Conservation (phyloP, 2,329 filamentous ascomycete genomes). For the Pseudopithomyces chartarum region DNA sequence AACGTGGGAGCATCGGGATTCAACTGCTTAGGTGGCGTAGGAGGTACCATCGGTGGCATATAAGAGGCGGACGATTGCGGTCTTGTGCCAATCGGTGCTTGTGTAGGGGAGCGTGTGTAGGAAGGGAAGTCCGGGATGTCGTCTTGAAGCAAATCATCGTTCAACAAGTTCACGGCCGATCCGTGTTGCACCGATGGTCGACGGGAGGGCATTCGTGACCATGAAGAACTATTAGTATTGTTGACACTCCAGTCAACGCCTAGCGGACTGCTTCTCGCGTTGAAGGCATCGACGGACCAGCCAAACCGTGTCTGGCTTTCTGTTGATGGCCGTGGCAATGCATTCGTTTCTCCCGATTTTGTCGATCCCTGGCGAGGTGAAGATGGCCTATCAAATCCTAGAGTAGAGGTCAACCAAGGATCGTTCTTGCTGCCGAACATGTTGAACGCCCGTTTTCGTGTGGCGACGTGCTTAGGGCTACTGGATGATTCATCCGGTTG, state of each 20-base stretch:
- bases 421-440: constrained; percentile 59
- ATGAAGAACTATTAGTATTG: constrained; percentile 54
- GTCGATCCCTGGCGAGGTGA: constrained; percentile 71
- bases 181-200: constrained; percentile 80
- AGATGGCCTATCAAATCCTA: constrained; percentile 46
- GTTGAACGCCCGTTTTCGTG: constrained; percentile 54
- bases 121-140: constrained; percentile 57
- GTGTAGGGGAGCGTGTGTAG: constrained; percentile 57
- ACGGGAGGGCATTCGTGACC: constrained; percentile 78
- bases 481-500: constrained; percentile 37
- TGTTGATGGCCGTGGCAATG: constrained; percentile 44
- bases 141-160: constrained; percentile 56
- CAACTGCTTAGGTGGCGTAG: constrained; percentile 61
- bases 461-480: constrained; percentile 45
- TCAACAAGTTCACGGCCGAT: constrained; percentile 67
- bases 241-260: constrained; percentile 49
- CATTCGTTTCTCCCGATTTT: constrained; percentile 55
- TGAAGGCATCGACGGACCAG: constrained; percentile 44
- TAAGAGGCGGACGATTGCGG: constrained; percentile 64
- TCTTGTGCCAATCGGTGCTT: constrained; percentile 78
- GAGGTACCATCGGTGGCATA: constrained; percentile 43
- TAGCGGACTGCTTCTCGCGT: constrained; percentile 47
- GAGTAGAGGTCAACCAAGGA: constrained; percentile 52
- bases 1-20: constrained; percentile 93
- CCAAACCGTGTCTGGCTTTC: constrained; percentile 47